A percentile compares a stretch with the other conserved stretches of the same genome.
phyloP scores from a whole-genome alignment of 257 asterid genomes.

The Solanum lignicaule region DNA sequence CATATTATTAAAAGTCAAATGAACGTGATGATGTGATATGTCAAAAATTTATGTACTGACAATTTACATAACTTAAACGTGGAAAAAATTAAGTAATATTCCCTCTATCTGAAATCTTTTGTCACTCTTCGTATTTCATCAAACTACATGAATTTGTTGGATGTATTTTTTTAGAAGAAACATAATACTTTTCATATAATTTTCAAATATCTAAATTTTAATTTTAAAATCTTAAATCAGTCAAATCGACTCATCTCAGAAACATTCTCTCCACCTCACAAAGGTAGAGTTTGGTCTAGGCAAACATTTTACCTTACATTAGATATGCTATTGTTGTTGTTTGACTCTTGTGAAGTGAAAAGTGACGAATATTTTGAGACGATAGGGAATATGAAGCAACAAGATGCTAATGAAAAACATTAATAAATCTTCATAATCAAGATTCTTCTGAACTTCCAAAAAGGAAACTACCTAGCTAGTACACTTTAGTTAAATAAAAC shows the following conservation, averaged over 20 bases:
- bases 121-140: not conserved
- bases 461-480: not conserved
- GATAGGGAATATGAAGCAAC: not conserved
- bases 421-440: not conserved
- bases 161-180: not conserved
- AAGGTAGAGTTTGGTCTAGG: not conserved
- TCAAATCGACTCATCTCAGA: not conserved
- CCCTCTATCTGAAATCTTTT: not conserved
- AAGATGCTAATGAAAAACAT: not conserved
- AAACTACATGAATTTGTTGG: not conserved
- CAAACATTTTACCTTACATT: not conserved
- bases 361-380: not conserved
- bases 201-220: not conserved
- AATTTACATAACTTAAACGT: not conserved
- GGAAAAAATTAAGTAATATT: not conserved
- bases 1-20: not conserved
- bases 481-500: not conserved
- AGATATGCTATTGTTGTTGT: not conserved
- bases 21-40: not conserved
- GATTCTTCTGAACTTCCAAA: not conserved
- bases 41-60: not conserved
- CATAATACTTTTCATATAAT: not conserved
- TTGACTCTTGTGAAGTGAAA: not conserved
- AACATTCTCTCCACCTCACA: not conserved
- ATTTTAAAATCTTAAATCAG: too few species aligned